Conservation (phyloP, 148 eudicot genomes). For the Amaranthus hypochondriacus region DNA sequence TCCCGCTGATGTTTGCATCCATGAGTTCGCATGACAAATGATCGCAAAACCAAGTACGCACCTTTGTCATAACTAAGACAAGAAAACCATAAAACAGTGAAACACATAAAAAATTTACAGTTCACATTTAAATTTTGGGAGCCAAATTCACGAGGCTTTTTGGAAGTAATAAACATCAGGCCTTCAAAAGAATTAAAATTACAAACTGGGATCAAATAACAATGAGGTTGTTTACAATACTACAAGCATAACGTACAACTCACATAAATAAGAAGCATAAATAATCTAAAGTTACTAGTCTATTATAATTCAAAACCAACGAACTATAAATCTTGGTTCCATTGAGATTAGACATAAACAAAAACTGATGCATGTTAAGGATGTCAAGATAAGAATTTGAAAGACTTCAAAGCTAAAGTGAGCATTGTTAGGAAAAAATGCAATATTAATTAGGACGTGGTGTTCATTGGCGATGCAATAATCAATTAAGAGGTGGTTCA, state of each 20-base stretch:
- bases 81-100: conserved; percentile 1
- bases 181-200: too few species aligned
- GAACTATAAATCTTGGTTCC: too few species aligned
- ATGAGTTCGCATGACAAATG: conserved; percentile 86
- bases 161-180: too few species aligned
- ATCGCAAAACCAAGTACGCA: conserved; percentile 76
- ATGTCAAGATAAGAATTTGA: background rate
- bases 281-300: too few species aligned
- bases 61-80: conserved; percentile 74
- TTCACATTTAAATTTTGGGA: too few species aligned
- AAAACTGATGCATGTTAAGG: background rate
- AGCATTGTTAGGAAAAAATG: background rate
- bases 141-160: too few species aligned
- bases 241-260: too few species aligned
- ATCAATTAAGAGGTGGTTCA: background rate
- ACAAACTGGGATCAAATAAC: too few species aligned
- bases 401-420: conserved; percentile 4
- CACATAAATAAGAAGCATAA: background rate
- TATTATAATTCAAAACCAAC: too few species aligned
- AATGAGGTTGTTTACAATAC: too few species aligned
- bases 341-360: background rate
- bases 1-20: conserved; percentile 85
- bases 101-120: background rate
- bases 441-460: too few species aligned
- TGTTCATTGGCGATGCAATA: background rate